Evolutionary conservation across 1,284 basidiomycete species (phyloP), one percentile per base, ranked within the genome.

Genomic region (Leccinum angustisporum): DNA sequence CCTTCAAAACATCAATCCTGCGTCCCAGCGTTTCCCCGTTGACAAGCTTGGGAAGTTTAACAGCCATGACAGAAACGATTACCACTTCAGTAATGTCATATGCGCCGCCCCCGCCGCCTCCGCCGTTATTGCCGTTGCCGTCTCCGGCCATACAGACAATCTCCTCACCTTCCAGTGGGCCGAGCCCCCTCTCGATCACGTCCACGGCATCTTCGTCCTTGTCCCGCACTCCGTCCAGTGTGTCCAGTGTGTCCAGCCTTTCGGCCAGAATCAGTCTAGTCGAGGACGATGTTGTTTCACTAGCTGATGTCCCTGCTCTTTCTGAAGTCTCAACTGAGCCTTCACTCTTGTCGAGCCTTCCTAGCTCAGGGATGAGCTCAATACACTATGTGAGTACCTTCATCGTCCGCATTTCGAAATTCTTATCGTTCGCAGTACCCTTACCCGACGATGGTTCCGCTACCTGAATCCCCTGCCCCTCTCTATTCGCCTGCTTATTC

Each of bases 1-100:
- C 87, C 0, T 87, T 86, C 63, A 89, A 91, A 54, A 83, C 83
- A 0, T 83, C 83, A 0, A 75, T 83, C 61, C 72, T 84, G 69
- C 75, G 80, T 43, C 81, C 84, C 0, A 83, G 77, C 58, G 76
- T 78, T 31, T 83, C 83, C 1, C 83, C 36, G 31, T 72, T 63
- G 71, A 80, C 63, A 3, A 76, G 72, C n/a, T 57, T 75, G 0
- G 74, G 64, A 50, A 76, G 67, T 46, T 61, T 74, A 34, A 72
- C 71, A n/a, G 67, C 62, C 21, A 67, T 81, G 55, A 72, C 80
- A 10, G 78, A 81, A 59, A 73, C 76, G 5, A 73, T 78, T 33
- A 74, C 67, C 1, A 66, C 69, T 8, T 68, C 76, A 2, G 63
- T 68, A 4, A 62, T 64, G 25, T 71, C 52, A 8, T 53, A 33